These are phyloP conservation scores for Ogataea populi-albae DNA, from an alignment of 805 yeast genomes.

Conservation along the genomic window DNA sequence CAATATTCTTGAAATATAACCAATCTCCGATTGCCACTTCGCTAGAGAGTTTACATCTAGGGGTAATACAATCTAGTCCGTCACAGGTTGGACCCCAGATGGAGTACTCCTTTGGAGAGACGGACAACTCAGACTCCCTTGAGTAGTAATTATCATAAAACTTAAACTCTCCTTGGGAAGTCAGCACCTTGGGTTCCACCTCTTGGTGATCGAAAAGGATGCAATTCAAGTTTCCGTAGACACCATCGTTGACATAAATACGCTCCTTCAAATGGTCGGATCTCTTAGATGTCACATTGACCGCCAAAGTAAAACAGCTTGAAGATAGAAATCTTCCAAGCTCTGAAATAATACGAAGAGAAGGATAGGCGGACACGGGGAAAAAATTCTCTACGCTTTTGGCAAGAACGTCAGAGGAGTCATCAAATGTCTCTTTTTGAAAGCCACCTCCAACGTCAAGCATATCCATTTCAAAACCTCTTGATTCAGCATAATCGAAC, in stretches of 20 bases:
- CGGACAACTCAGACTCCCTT: constrained; percentile 10
- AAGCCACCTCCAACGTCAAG: constrained; percentile 96
- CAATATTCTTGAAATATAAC: constrained; percentile 78
- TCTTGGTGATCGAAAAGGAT: constrained; percentile 87
- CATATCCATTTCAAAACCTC: constrained; percentile 46
- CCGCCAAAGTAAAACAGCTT: constrained; percentile 78
- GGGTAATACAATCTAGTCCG: constrained; percentile 81
- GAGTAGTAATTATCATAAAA: constrained; percentile 19
- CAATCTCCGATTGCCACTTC: constrained; percentile 84
- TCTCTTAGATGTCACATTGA: constrained; percentile 84
- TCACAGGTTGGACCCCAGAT: constrained; percentile 99
- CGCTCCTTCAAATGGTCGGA: constrained; percentile 46
- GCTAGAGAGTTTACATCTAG: constrained; percentile 48
- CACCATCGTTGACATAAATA: constrained; percentile 92
- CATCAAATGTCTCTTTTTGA: constrained; percentile 54
- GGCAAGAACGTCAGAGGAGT: constrained; percentile 57
- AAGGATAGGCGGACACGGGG: constrained; percentile 39
- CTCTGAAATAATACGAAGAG: constrained; percentile 70
- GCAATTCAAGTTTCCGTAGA: constrained; percentile 93
- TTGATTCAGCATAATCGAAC: constrained; percentile 54
- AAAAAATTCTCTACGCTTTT: constrained; percentile 56
- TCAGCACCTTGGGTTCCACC: constrained; percentile 67
- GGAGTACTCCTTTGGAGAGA: constrained; percentile 41
- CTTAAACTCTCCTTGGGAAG: constrained; percentile 43
- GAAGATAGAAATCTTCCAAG: constrained; percentile 92